phyloP scores from a whole-genome alignment of 495 filamentous ascomycete genomes.

The Neurospora sp. region DNA sequence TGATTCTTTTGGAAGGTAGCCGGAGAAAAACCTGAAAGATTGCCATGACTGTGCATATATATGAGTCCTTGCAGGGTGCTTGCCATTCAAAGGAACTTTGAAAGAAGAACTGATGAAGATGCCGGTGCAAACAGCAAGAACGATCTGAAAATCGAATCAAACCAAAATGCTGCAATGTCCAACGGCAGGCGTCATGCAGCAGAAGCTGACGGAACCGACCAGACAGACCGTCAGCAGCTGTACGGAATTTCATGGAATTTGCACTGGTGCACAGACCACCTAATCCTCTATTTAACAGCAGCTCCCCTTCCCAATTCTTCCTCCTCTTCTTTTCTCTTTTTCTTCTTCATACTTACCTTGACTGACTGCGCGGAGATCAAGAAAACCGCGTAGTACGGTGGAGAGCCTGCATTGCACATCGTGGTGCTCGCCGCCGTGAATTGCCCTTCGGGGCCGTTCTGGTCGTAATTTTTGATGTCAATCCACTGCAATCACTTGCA shows the following conservation, averaged over 20 bases:
- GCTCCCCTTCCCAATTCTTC: not conserved
- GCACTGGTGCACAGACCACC: not conserved
- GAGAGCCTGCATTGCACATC: not conserved
- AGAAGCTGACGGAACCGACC: not conserved
- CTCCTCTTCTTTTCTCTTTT: not conserved
- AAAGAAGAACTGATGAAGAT: not conserved
- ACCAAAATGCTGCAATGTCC: not conserved
- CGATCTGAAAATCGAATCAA: not conserved
- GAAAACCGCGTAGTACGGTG: not conserved
- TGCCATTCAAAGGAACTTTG: not conserved
- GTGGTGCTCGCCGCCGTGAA: not conserved
- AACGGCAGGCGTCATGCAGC: not conserved
- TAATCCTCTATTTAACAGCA: not conserved
- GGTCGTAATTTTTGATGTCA: not conserved
- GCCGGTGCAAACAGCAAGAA: not conserved
- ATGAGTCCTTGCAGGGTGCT: not conserved
- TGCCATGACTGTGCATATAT: not conserved
- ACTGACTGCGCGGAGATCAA: not conserved
- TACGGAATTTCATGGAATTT: not conserved
- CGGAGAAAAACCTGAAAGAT: no score
- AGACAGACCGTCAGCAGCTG: not conserved
- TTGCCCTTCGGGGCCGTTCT: not conserved
- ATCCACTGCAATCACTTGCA: conserved; percentile 1
- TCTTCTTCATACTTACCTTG: not conserved
- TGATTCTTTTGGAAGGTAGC: not conserved